These are phyloP conservation scores for Plicaturopsis crispa DNA, from an alignment of 768 basidiomycete species.

Conservation along the genomic window DNA sequence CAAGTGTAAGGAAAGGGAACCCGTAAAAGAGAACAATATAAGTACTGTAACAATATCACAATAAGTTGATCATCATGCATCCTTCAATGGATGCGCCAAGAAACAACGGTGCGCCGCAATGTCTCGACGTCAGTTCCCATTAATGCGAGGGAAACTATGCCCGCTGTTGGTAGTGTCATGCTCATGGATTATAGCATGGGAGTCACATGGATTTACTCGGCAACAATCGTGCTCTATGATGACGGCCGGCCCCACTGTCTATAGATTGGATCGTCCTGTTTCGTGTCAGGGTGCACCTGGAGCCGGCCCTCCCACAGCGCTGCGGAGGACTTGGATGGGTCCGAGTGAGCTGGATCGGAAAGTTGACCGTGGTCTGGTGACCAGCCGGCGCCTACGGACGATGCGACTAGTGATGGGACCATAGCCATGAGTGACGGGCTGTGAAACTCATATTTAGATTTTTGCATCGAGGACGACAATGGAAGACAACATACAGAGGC, in stretches of 20 bases:
- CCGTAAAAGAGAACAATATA: too few species aligned
- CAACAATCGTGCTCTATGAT: too few species aligned
- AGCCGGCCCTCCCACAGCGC: constrained; percentile 82
- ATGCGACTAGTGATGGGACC: constrained; percentile 68
- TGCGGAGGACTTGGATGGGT: constrained; percentile 76
- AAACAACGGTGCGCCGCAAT: too few species aligned
- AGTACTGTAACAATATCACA: too few species aligned
- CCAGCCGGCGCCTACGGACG: constrained; percentile 67
- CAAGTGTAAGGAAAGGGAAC: too few species aligned
- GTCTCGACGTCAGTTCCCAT: too few species aligned
- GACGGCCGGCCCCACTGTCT: constrained; percentile 28
- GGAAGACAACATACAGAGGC: constrained; percentile 8
- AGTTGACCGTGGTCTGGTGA: constrained; percentile 46
- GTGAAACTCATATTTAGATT: constrained; percentile 23
- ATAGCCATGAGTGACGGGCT: constrained; percentile 69
- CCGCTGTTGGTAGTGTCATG: too few species aligned
- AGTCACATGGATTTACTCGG: too few species aligned
- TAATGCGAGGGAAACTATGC: too few species aligned
- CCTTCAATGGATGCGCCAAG: too few species aligned
- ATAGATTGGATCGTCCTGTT: constrained; percentile 49
- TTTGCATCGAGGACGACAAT: not conserved
- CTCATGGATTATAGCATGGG: too few species aligned
- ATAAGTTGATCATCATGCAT: too few species aligned
- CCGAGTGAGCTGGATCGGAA: constrained; percentile 66
- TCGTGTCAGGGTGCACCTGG: constrained; percentile 84